phyloP scores from a whole-genome alignment of 345 rosid species.

The Excoecaria agallocha region DNA sequence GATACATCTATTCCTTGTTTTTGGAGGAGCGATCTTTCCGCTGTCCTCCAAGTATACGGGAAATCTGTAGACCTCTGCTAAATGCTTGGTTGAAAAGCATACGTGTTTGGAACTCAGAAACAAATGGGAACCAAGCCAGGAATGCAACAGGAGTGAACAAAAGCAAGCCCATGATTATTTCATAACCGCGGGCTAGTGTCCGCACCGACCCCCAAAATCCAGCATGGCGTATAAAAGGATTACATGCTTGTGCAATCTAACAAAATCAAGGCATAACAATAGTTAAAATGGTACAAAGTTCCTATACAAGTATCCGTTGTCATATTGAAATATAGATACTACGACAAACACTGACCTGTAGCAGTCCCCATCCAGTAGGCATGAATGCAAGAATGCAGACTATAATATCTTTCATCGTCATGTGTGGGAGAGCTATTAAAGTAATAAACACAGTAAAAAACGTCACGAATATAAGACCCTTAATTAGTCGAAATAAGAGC shows the following conservation, averaged over 20 bases:
- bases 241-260: constrained; percentile 95
- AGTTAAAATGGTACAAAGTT: neutral
- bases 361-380: constrained; percentile 99
- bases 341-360: constrained; percentile 51
- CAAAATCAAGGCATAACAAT: neutral
- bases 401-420: constrained; percentile 76
- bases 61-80: constrained; percentile 97
- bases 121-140: constrained; percentile 98
- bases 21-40: constrained; percentile 75
- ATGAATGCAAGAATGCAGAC: constrained; percentile 94
- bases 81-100: constrained; percentile 99
- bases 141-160: constrained; percentile 96
- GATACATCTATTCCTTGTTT: constrained; percentile 53
- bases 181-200: constrained; percentile 93
- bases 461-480: constrained; percentile 90
- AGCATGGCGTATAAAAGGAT: constrained; percentile 58
- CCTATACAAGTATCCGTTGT: neutral
- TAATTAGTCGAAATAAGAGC: constrained; percentile 82
- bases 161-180: constrained; percentile 84
- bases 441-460: constrained; percentile 68
- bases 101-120: constrained; percentile 96
- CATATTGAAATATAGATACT: neutral
- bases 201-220: constrained; percentile 91
- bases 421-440: constrained; percentile 73
- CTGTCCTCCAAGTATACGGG: constrained; percentile 95